Evolutionary conservation across 495 filamentous ascomycete species (phyloP), one percentile per base, ranked within the genome.

Genomic region (Sordaria brevicollis): DNA sequence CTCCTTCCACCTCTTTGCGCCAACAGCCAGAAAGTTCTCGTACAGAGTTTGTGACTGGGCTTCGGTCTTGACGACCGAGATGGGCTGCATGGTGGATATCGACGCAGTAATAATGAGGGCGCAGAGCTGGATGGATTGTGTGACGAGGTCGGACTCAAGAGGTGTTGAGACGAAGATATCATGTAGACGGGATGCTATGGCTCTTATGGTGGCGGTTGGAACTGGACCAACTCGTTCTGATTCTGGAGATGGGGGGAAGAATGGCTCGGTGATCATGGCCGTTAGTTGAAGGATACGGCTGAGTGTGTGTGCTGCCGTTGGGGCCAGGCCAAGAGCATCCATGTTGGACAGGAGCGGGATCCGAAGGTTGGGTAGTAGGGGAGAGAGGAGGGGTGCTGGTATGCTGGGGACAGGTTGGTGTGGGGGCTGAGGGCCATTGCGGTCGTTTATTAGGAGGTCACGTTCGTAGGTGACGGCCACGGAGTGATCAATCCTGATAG

Each of bases 381-480:
- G 35, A 9, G n/a, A 35, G 3, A 73, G 67, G 29, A 35, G 35
- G 2, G 39, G 13, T 17, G 34, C 10, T 33, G 29, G 41, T 37
- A 35, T 10, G 19, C 33, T 10, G 10, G 57, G 66, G 9, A 41
- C 31, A 10, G 71, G 71, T 0, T 62, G 49, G 15, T 31, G 9
- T 17, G 31, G 34, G 17, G 31, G 35, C 38, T 35, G 15, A 8
- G 43, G n/a, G 10, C 4, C 29, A 5, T 62, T 37, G 13, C 62
- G 54, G 36, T 70, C 69, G 11, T 71, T 69, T 25, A 77, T 38
- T 11, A 66, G 69, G 2, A 76, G 67, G 4, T 72, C 70, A 6
- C 35, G 21, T 38, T 77, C 74, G n/a, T 74, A 76, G 35, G 72
- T 69, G 29, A 67, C 67, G 35, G 74, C 74, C 19, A 74, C 67